Evolutionary conservation across 2,329 filamentous ascomycete genomes (phyloP), one percentile per base, ranked within the genome.

Genomic region (Thielaviopsis populi): DNA sequence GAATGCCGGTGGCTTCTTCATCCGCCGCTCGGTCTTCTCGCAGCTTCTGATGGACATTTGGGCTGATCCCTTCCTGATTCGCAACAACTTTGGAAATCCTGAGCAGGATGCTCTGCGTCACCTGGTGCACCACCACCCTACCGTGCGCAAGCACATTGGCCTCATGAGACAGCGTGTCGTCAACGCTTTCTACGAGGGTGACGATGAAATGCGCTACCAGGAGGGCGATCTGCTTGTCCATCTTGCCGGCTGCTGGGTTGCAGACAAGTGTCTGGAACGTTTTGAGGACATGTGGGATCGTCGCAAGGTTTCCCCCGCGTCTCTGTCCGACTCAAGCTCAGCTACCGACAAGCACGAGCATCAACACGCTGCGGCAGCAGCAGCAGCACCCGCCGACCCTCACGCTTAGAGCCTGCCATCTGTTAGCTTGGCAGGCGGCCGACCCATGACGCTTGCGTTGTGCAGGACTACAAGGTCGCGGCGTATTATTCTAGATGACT

Each of bases 51-150:
- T 66, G 65, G 65, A 66, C 27, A 62, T 66, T 59, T 66, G 65
- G 65, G 61, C 61, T 19, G 65, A 66, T 17, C 65, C 65, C 27
- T 66, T 66, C 62, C 61, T 64, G 48, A 48, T 66, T 11, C 65
- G 62, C 61, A 64, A 62, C 62, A 64, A 64, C n/a, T 66, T 62
- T 59, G 62, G n/a, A 13, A 59, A 59, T 4, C 58, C 61, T 11
- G 65, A 66, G 59, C 65, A 66, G 65, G 65, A 66, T 19, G 62
- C 65, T 46, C 58, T 66, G 65, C 58, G 62, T 56, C 65, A 66
- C 30, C 19, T 66, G 56, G 48, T 58, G 58, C 59, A 58, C 48
- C 65, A 66, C 56, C 65, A 66, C 58, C 65, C 65, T 10, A 58
- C 61, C 50, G 62, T 66, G 13, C 65, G 65, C 50, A 63, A 64